phyloP scores from a whole-genome alignment of 305 asterid genomes.

The Andrographis paniculata region DNA sequence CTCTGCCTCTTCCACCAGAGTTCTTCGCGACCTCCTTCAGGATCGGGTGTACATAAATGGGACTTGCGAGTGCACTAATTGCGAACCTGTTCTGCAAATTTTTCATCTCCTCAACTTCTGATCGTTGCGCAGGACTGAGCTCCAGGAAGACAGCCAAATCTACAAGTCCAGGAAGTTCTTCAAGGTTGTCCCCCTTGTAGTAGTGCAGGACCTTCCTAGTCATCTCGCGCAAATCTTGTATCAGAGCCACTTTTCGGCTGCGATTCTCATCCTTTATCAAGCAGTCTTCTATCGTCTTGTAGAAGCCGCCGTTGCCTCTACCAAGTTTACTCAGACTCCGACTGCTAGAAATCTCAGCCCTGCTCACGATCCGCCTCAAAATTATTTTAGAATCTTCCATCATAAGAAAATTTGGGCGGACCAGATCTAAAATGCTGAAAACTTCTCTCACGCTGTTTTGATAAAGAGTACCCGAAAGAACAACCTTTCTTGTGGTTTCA shows the following conservation, averaged over 20 bases:
- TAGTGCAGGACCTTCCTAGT: conserved; percentile 79
- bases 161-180: conserved; percentile 91
- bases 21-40: conserved; percentile 58
- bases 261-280: conserved; percentile 64
- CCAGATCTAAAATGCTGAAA: conserved; percentile 84
- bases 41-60: conserved; percentile 72
- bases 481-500: conserved; percentile 79
- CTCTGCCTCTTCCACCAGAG: conserved; percentile 54
- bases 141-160: conserved; percentile 72
- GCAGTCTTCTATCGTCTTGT: conserved; percentile 74
- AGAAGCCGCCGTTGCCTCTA: conserved; percentile 63
- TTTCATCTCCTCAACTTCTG: conserved; percentile 43
- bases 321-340: conserved; percentile 44
- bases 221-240: conserved; percentile 86
- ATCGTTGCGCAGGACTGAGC: conserved; percentile 52
- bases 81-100: conserved; percentile 48
- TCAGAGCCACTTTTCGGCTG: conserved; percentile 66
- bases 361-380: conserved; percentile 76
- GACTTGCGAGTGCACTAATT: conserved; percentile 79
- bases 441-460: conserved; percentile 96
- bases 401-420: conserved; percentile 82
- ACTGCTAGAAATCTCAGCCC: conserved; percentile 41
- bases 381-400: conserved; percentile 55
- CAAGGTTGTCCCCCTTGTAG: conserved; percentile 87
- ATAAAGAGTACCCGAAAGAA: conserved; percentile 89